A percentile compares a stretch with the other conserved stretches of the same genome.
phyloP scores from a whole-genome alignment of 2,329 filamentous ascomycete species.

The Ceratocystis alfenasii region DNA sequence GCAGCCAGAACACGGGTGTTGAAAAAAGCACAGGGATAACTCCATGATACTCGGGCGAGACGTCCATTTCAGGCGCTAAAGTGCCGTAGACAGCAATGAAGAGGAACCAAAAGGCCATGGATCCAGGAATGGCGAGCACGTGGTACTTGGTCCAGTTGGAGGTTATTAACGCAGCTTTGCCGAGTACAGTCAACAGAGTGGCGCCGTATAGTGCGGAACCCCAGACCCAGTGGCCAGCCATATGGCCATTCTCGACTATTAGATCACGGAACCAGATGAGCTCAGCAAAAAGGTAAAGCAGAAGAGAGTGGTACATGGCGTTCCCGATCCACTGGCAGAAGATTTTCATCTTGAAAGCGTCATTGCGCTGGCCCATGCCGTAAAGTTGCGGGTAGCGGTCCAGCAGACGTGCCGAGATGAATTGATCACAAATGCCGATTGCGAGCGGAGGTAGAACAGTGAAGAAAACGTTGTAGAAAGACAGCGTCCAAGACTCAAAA shows the following conservation, averaged over 20 bases:
- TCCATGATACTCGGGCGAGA: conserved; percentile 76
- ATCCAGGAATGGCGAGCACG: conserved; percentile 86
- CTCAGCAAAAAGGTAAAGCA: conserved; percentile 78
- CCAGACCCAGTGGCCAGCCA: conserved; percentile 95
- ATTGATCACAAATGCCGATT: conserved; percentile 94
- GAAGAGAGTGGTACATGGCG: conserved; percentile 86
- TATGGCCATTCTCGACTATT: conserved; percentile 63
- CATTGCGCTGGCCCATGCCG: conserved; percentile 78
- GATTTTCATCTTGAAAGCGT: conserved; percentile 85
- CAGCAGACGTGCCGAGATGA: conserved; percentile 82
- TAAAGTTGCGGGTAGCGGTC: conserved; percentile 96
- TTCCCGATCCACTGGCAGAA: conserved; percentile 90
- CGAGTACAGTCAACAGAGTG: conserved; percentile 82
- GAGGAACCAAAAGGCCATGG: conserved; percentile 78
- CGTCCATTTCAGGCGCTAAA: conserved; percentile 67
- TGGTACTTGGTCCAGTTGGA: conserved; percentile 99
- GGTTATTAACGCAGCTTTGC: conserved; percentile 87
- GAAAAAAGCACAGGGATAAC: conserved; percentile 70
- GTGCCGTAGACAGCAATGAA: conserved; percentile 82
- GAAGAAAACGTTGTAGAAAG: conserved; percentile 98
- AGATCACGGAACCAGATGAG: conserved; percentile 74
- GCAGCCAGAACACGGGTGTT: conserved; percentile 81
- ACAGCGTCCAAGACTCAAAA: conserved; percentile 98
- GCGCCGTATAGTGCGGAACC: conserved; percentile 89
- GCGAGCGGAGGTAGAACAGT: conserved; percentile 87